Evolutionary conservation across 805 yeast genomes (phyloP), one percentile per base, ranked within the genome.

Genomic region (Barnettozyma botsteinii): DNA sequence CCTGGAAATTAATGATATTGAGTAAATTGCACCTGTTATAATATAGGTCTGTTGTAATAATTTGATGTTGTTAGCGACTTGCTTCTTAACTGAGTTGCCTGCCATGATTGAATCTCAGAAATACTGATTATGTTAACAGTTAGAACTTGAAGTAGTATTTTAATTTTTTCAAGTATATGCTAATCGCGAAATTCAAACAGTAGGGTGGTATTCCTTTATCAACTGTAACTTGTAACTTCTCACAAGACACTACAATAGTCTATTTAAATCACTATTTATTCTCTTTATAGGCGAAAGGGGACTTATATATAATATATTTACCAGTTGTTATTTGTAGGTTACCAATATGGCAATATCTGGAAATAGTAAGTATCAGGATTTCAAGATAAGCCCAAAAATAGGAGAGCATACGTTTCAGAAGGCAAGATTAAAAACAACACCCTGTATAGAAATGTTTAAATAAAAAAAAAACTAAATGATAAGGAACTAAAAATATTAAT

Each of bases 21-120:
- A 38, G 22, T 62, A 52, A 5, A 66, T 45, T 0, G 31, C 29
- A 31, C 59, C 46, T 9, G 68, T 50, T 7, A 62, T 47, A 3
- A 52, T 7, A 39, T 68, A 71, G 19, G 69, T 60, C 42, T 70
- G 67, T 35, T 62, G 59, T 33, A 72, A 59, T 10, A 65, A 59
- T 34, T 61, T 55, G 11, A 51, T 47, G 44, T 72, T 72, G 41
- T 65, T 48, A 0, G 57, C 50, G 1, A 78, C 82, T 31, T 67
- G 70, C 46, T 75, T 77, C 61, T 77, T 77, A 13, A 67, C 59
- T 35, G 81, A 70, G 45, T 69, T 72, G 4, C 81, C 76, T 5
- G 81, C 82, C 83, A 77, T 77, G 4, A 9, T 3, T 23, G 24
- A 20, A 7, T n/a, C n/a, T n/a, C 20, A 20, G 33, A 11, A 7